Conservation (phyloP, 345 rosid species). For the Hypericum androsaemum region DNA sequence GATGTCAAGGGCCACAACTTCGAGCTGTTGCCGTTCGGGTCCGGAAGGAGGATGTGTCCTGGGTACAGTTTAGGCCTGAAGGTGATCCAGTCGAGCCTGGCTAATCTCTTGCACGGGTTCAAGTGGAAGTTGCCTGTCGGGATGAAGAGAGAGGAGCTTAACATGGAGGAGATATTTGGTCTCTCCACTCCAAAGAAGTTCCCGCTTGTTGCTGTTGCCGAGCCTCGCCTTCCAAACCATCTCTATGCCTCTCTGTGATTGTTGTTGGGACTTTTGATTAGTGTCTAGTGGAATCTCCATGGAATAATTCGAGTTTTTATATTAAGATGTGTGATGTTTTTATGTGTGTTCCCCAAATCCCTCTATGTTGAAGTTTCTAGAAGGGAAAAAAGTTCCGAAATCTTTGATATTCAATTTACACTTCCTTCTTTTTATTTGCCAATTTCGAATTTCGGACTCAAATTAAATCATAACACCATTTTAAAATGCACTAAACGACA, state of each 20-base stretch:
- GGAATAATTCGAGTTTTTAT: too few relatives aligned
- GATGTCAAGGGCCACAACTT: conserved; percentile 21
- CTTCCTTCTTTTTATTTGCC: too few relatives aligned
- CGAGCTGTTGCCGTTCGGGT: conserved; percentile 28
- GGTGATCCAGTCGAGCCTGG: conserved; percentile 16
- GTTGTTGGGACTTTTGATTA: background rate
- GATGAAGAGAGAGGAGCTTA: conserved; percentile 12
- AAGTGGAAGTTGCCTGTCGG: conserved; percentile 16
- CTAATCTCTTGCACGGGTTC: conserved; percentile 25
- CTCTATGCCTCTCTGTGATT: conserved; percentile 2
- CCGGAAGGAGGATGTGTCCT: conserved; percentile 32
- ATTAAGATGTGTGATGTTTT: too few relatives aligned
- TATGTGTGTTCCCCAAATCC: too few relatives aligned
- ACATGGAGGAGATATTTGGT: conserved; percentile 25
- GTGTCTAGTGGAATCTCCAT: too few relatives aligned
- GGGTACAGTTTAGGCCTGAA: conserved; percentile 21
- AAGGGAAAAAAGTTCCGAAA: too few relatives aligned
- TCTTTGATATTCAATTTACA: too few relatives aligned
- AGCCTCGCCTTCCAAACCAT: conserved; percentile 13
- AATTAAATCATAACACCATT: too few relatives aligned
- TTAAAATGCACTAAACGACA: too few relatives aligned
- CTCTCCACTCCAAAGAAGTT: conserved; percentile 13
- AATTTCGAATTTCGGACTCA: too few relatives aligned
- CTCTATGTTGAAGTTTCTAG: too few relatives aligned
- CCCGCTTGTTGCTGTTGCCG: conserved; percentile 9